Conservation (phyloP, 208 protist species). For the Trypanosoma boissoni region DNA sequence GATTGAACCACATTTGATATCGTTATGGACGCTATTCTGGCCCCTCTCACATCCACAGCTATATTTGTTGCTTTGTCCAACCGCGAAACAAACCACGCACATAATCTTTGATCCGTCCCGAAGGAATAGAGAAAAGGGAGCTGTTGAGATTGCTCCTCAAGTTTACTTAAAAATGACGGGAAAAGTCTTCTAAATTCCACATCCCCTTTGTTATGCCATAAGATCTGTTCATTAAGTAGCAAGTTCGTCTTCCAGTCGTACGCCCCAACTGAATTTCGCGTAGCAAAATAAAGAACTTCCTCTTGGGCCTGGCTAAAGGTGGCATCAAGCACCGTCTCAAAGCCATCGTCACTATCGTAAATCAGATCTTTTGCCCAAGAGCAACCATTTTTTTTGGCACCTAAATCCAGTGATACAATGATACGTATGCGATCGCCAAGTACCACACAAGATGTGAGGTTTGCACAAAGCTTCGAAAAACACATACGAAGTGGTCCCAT, state of each 20-base stretch:
- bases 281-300: constrained; percentile 76
- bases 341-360: constrained; percentile 62
- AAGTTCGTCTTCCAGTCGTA: constrained; percentile 79
- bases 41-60: constrained; percentile 59
- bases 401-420: constrained; percentile 29
- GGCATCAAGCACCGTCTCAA: constrained; percentile 65
- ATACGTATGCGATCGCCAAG: constrained; percentile 70
- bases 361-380: constrained; percentile 51
- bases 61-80: constrained; percentile 50
- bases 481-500: constrained; percentile 23
- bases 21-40: constrained; percentile 58
- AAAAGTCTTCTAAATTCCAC: constrained; percentile 79
- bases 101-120: constrained; percentile 65
- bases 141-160: neutral
- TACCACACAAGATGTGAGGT: constrained; percentile 44
- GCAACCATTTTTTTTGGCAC: neutral
- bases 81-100: constrained; percentile 60
- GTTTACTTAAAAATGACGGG: constrained; percentile 36
- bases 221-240: constrained; percentile 72
- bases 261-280: constrained; percentile 51
- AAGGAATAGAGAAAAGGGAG: constrained; percentile 80
- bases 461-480: constrained; percentile 39
- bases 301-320: constrained; percentile 77
- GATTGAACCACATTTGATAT: constrained; percentile 68
- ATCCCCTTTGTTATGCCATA: constrained; percentile 54